phyloP scores from a whole-genome alignment of 2,329 filamentous ascomycete species.

The Lasiodiplodia gonubiensis region DNA sequence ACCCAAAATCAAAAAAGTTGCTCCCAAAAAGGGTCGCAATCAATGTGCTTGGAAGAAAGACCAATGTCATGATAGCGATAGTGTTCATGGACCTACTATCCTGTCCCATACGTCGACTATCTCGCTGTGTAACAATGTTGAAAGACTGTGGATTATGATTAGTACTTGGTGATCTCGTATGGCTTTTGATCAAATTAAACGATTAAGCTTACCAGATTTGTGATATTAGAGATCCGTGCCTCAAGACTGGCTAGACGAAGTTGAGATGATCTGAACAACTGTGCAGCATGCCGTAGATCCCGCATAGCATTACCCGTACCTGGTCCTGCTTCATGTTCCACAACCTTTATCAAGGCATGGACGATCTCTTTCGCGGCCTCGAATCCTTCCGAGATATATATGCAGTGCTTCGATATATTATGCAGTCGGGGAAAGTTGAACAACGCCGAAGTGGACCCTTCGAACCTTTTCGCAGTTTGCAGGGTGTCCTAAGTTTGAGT shows the following conservation, averaged over 20 bases:
- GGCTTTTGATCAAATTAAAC: too few relatives aligned
- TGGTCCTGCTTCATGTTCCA: background rate
- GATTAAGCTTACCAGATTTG: background rate
- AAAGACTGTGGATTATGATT: background rate
- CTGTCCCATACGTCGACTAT: background rate
- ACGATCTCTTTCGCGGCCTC: constrained; percentile 39
- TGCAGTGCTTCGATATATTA: constrained; percentile 47
- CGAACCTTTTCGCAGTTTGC: constrained; percentile 30
- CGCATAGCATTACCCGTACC: background rate
- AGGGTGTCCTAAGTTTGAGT: constrained; percentile 34
- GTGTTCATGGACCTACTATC: background rate
- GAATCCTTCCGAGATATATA: constrained; percentile 45
- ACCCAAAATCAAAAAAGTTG: background rate
- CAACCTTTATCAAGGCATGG: constrained; percentile 33
- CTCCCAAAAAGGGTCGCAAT: background rate
- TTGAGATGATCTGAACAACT: background rate
- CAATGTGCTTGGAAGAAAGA: background rate
- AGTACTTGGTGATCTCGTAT: background rate
- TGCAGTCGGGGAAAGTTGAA: constrained; percentile 42
- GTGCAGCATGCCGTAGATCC: background rate
- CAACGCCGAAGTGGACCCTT: constrained; percentile 31
- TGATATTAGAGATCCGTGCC: background rate
- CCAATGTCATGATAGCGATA: background rate
- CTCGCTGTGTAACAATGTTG: background rate
- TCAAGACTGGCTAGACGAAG: background rate